Evolutionary conservation across 345 rosid species (phyloP), one percentile per base, ranked within the genome.

Genomic region (Schrenkiella parvula): DNA sequence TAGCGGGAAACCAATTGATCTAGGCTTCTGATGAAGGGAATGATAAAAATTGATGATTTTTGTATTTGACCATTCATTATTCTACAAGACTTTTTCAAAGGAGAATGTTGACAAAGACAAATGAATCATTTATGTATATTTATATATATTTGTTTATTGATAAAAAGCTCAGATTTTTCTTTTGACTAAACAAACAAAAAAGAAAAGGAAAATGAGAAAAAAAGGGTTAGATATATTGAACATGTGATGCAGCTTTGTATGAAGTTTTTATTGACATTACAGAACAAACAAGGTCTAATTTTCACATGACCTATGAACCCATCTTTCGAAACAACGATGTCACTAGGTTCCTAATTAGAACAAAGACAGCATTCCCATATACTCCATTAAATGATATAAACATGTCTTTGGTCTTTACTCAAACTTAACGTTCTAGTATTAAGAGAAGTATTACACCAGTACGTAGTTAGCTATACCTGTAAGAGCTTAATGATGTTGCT

Each of bases 401-500:
- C n/a, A n/a, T n/a, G n/a, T n/a, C n/a, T n/a, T n/a, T n/a, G n/a
- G n/a, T n/a, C n/a, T n/a, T n/a, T n/a, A n/a, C 47, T 57, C 8
- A 43, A 26, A 25, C 22, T 10, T 23, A 23, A 23, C 8, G 4
- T 25, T 13, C 37, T 7, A 15, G 8, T 48, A 17, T 13, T 34
- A 2, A 28, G 39, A 28, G 31, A 68, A 12, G 5, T 23, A 46
- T 39, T 8, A 47, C 25, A 56, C 32, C 7, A 26, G 14, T 8
- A 32, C 12, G 26, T 62, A 25, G 14, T 1, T 55, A 64, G 0
- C 28, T 80, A 39, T 51, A 91, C 97, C 97, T 89, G 96, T 67
- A 91, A 79, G 72, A 89, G 81, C 87, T 91, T 91, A 77, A 87
- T 89, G 81, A 91, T 86, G 77, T 91, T 91, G 83, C 97, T 91